Evolutionary conservation across 2,329 filamentous ascomycete species (phyloP), one percentile per base, ranked within the genome.

Genomic region (Aureobasidium sp.): DNA sequence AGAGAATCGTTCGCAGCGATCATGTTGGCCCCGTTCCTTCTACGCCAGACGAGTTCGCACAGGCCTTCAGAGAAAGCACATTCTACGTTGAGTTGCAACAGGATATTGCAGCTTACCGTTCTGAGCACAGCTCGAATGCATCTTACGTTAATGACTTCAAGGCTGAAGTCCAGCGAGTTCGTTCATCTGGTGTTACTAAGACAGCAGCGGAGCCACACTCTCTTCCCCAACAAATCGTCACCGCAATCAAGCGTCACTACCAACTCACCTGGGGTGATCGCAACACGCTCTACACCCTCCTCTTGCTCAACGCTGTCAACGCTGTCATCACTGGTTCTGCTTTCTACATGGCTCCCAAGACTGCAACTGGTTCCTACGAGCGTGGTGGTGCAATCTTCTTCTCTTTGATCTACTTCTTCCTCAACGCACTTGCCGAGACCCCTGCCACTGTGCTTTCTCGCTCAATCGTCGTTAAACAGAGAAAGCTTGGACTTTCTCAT

Each of bases 21-120:
- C 86, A 82, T 73, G 84, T 89, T 67, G 73, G 78, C 59, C 77
- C 76, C 51, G 84, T 87, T 0, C 88, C 88, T 0, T 80, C 85
- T 1, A 90, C 87, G 0, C 80, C 88, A 0, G 86, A 89, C 50
- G 88, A 90, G 1, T 90, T 91, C 67, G 87, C 78, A 53, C 69
- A 70, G 9, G 76, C 77, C 65, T 82, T 79, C 79, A 74, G 73
- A 63, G 70, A 76, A 7, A 64, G 63, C 60, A 37, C 20, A 43
- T 59, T 60, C 60, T 81, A 74, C 64, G 64, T 70, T 3, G 68
- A 69, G 0, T 68, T 84, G 0, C 71, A 76, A 44, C 65, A 68
- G 3, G 80, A 86, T 15, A 82, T 87, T 26, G 74, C 78, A 2
- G 70, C 73, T 0, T 79, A 86, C 62, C 77, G 84, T 43, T 62